A percentile compares a stretch with the other conserved stretches of the same genome.
Conservation (phyloP, 2,329 filamentous ascomycete species). For the Aspergillus pseudoglaucus region DNA sequence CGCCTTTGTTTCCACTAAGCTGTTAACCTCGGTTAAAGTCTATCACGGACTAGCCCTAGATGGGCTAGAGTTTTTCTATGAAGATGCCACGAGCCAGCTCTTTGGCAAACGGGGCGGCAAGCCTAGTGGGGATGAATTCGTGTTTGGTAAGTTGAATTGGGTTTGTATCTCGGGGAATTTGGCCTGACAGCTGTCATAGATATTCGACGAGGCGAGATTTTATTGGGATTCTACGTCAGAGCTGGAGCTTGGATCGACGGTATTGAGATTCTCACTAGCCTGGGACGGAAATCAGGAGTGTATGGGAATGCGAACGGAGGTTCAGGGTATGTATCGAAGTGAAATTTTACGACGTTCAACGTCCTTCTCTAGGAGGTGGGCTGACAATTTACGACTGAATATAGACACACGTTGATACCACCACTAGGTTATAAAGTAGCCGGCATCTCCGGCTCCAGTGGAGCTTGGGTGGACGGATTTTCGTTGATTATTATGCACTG, state of each 20-base stretch:
- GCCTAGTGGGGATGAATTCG: conserved; percentile 64
- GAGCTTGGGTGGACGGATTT: conserved; percentile 76
- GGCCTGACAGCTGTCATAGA: conserved; percentile 47
- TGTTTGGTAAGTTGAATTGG: conserved; percentile 56
- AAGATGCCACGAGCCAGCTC: conserved; percentile 74
- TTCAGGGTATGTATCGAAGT: conserved; percentile 60
- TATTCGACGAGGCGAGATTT: conserved; percentile 73
- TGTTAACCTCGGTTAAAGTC: conserved; percentile 67
- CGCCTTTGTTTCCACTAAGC: conserved; percentile 59
- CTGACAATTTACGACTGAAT: neutral
- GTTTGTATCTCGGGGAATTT: conserved; percentile 4
- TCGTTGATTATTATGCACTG: conserved; percentile 70
- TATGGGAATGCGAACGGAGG: conserved; percentile 78
- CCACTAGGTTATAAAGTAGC: conserved; percentile 84
- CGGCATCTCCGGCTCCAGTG: conserved; percentile 77
- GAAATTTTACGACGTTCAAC: neutral
- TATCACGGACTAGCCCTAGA: conserved; percentile 73
- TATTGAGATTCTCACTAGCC: conserved; percentile 80
- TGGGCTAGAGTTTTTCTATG: conserved; percentile 88
- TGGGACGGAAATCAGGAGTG: conserved; percentile 76
- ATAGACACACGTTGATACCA: conserved; percentile 78
- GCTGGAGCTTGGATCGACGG: conserved; percentile 78
- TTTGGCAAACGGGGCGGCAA: conserved; percentile 77
- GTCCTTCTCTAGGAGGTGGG: conserved; percentile 5
- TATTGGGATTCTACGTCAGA: conserved; percentile 79